Evolutionary conservation across 306 rosid species (phyloP).

Genomic region (Cercis canadensis): DNA sequence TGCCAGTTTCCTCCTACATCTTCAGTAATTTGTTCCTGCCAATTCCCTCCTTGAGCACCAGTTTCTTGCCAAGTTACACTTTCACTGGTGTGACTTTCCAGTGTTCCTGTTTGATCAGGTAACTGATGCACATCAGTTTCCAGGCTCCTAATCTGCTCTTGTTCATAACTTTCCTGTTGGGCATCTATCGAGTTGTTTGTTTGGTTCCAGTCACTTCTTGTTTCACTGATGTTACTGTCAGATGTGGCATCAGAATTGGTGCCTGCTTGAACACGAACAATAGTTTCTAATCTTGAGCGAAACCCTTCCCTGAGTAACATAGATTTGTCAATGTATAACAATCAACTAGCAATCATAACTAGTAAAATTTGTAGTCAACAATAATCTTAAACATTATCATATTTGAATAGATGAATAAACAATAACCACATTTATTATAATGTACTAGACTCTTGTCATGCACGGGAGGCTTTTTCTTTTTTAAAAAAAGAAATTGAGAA

Average conservation of each 20-base stretch:
- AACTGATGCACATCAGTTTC: constrained; percentile 56
- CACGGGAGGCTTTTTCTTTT: no score
- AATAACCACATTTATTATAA: constrained; percentile 5
- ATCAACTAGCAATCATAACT: constrained; percentile 36
- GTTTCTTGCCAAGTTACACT: constrained; percentile 72
- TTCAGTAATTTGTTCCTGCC: constrained; percentile 74
- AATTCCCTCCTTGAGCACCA: constrained; percentile 57
- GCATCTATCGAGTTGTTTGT: constrained; percentile 54
- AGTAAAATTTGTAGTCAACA: constrained; percentile 14
- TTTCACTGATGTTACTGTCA: constrained; percentile 60
- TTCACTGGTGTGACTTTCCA: constrained; percentile 61
- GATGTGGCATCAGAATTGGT: constrained; percentile 68
- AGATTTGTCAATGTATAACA: constrained; percentile 37
- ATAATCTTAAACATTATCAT: constrained; percentile 23
- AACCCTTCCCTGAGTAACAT: constrained; percentile 82
- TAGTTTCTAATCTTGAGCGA: constrained; percentile 85
- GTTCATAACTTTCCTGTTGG: constrained; percentile 63
- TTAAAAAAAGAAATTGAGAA: no score
- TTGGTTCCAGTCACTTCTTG: constrained; percentile 63
- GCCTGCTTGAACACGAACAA: constrained; percentile 87
- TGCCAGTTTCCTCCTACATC: constrained; percentile 77
- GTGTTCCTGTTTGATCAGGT: constrained; percentile 59
- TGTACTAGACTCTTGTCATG: background rate
- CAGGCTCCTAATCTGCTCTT: constrained; percentile 58
- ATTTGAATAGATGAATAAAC: constrained; percentile 32